phyloP scores from a whole-genome alignment of 106 monocot genomes.

The Posidonia australis region DNA sequence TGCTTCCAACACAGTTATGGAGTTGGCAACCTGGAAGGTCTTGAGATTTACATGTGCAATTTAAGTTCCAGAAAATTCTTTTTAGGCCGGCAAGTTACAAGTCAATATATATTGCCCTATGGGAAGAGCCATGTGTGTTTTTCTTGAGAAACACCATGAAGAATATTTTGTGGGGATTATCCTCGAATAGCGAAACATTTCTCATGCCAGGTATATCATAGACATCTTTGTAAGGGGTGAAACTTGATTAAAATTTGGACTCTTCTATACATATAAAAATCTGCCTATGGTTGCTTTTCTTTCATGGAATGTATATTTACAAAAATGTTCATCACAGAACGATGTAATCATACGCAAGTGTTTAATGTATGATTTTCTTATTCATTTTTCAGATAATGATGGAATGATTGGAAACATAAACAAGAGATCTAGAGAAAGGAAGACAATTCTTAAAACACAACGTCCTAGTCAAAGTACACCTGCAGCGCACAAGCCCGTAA shows the following conservation, averaged over 20 bases:
- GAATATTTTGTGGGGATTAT: no score
- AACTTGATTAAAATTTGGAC: no score
- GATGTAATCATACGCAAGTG: background rate
- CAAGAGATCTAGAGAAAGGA: slow-evolving; percentile 3
- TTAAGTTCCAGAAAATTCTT: no score
- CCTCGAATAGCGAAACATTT: no score
- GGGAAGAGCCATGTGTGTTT: no score
- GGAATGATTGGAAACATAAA: slow-evolving; percentile 18
- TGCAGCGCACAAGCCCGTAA: background rate
- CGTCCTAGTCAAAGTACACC: background rate
- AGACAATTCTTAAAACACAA: background rate
- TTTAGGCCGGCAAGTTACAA: no score
- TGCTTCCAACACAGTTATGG: background rate
- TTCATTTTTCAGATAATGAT: slow-evolving; percentile 15
- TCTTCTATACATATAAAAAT: background rate
- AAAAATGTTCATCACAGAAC: background rate
- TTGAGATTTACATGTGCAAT: no score
- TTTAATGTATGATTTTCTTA: background rate
- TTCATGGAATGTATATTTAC: background rate
- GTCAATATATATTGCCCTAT: no score
- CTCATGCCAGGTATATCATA: background rate
- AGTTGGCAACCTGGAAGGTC: no score
- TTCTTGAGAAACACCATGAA: no score
- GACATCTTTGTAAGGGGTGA: background rate
- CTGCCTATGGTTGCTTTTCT: background rate